A percentile compares a stretch with the other conserved stretches of the same genome.
Evolutionary conservation across 208 protist species (phyloP).

Genomic region (Leishmania gerbilli): DNA sequence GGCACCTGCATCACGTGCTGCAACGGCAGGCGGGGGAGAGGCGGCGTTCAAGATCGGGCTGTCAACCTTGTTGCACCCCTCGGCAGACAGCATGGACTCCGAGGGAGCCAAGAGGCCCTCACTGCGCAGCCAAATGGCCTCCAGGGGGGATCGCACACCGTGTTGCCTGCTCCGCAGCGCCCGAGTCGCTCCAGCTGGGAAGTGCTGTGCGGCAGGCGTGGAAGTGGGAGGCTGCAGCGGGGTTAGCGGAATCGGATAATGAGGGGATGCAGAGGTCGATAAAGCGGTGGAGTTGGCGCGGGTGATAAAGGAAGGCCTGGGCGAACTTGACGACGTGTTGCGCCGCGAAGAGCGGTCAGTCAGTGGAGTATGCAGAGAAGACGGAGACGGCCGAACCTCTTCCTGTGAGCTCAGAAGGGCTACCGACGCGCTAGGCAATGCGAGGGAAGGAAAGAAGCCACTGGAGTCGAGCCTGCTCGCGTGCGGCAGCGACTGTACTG

Average conservation of each 20-base stretch:
- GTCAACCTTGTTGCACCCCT: background rate
- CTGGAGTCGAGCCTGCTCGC: background rate
- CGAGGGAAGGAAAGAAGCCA: background rate
- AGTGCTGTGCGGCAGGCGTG: background rate
- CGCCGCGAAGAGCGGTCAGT: background rate
- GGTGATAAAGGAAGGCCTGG: background rate
- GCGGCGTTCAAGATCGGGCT: background rate
- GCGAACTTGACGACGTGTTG: background rate
- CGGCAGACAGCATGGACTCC: background rate
- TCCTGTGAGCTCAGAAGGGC: constrained; percentile 2
- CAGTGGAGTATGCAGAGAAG: background rate
- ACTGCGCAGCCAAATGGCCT: constrained; percentile 1
- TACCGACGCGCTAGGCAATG: background rate
- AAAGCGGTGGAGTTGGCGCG: background rate
- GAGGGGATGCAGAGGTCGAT: background rate
- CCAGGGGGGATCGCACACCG: background rate
- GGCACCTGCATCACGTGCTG: background rate
- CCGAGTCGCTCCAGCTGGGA: background rate
- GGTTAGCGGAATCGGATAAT: background rate
- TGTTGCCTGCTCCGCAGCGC: background rate
- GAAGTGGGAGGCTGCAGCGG: background rate
- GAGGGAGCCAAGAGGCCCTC: background rate
- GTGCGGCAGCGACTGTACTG: background rate
- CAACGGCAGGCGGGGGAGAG: background rate
- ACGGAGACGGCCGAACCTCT: constrained; percentile 2